Percentiles rank a stretch among this genome's conserved stretches.
Evolutionary conservation across 2,329 filamentous ascomycete species (phyloP).

Genomic region (Aspergillus aculeatus): DNA sequence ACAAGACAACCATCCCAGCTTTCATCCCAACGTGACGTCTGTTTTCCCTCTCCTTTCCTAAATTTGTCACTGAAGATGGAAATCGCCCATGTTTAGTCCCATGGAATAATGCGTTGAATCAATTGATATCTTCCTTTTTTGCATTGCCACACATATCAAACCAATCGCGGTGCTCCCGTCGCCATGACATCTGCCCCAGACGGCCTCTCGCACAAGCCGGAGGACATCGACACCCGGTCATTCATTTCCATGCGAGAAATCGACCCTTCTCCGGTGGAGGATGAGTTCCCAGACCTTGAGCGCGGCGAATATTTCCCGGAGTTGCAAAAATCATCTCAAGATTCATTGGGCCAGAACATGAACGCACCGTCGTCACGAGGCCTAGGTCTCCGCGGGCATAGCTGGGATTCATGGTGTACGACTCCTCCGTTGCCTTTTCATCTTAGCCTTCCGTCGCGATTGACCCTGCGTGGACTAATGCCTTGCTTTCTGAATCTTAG

Average conservation of each 20-base stretch:
- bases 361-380: conserved; percentile 18
- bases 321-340: conserved; percentile 14
- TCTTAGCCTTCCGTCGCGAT: background rate
- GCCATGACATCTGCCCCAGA: conserved; percentile 19
- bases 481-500: conserved; percentile 40
- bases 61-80: background rate
- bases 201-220: conserved; percentile 19
- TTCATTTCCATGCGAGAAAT: conserved; percentile 70
- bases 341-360: conserved; percentile 7
- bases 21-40: background rate
- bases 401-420: conserved; percentile 72
- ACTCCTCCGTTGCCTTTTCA: background rate
- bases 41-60: background rate
- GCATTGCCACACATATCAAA: background rate
- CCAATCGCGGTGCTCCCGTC: background rate
- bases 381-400: conserved; percentile 64
- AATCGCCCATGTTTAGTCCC: background rate
- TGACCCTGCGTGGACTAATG: background rate
- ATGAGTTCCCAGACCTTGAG: conserved; percentile 48
- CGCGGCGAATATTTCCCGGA: conserved; percentile 49
- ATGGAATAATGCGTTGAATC: background rate
- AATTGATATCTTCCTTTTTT: background rate
- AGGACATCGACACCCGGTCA: conserved; percentile 44
- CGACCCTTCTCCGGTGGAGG: conserved; percentile 77
- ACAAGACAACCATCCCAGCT: background rate